Conservation (phyloP, 2,329 filamentous ascomycete species). For the Paracoccidioides brasiliensis region DNA sequence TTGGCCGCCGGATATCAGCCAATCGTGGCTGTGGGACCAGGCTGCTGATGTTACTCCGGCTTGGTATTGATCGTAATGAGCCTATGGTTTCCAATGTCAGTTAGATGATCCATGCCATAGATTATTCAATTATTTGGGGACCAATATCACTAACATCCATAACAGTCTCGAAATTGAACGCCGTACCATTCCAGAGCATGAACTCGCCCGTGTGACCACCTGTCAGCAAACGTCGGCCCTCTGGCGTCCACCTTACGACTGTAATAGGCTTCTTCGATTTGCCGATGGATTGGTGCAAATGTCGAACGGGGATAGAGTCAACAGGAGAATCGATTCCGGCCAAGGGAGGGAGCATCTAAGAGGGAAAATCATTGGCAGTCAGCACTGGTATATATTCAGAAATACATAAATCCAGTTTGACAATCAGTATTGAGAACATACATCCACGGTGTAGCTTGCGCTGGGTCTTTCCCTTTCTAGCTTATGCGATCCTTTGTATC, state of each 20-base stretch:
- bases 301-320: conserved; percentile 84
- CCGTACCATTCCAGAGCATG: conserved; percentile 95
- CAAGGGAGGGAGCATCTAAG: conserved; percentile 71
- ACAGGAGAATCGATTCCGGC: conserved; percentile 61
- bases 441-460: conserved; percentile 79
- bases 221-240: conserved; percentile 80
- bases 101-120: no score
- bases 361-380: conserved; percentile 4
- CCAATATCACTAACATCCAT: conserved; percentile 52
- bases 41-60: conserved; percentile 32
- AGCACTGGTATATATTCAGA: conserved; percentile 8
- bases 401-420: neutral
- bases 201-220: conserved; percentile 96
- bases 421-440: conserved; percentile 33
- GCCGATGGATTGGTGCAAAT: conserved; percentile 94
- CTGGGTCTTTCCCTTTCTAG: conserved; percentile 76
- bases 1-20: conserved; percentile 90
- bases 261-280: conserved; percentile 98
- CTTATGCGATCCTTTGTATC: conserved; percentile 56
- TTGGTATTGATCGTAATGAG: conserved; percentile 54
- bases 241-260: conserved; percentile 93
- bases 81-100: conserved; percentile 28
- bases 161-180: conserved; percentile 98
- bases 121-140: no score
- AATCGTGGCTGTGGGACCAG: conserved; percentile 93